phyloP scores from a whole-genome alignment of 257 asterid genomes.

The Solanum raphanifolium region DNA sequence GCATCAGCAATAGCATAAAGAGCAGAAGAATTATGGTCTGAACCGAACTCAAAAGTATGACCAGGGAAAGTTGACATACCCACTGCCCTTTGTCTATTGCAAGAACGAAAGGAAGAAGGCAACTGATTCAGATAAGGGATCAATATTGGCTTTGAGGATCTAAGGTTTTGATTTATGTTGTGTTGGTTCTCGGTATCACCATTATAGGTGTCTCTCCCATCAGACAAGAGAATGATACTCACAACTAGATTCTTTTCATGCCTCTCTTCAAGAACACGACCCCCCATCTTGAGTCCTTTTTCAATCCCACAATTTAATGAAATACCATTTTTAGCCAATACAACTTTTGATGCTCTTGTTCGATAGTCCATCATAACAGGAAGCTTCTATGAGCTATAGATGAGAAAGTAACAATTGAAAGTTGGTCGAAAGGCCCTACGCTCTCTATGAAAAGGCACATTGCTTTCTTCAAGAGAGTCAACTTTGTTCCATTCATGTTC shows the following conservation, averaged over 20 bases:
- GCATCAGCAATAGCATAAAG: conserved; percentile 17
- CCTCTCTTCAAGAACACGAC: conserved; percentile 16
- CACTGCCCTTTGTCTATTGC: background rate
- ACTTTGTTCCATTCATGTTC: conserved; percentile 27
- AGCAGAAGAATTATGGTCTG: conserved; percentile 21
- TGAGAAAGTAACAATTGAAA: conserved; percentile 21
- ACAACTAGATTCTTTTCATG: background rate
- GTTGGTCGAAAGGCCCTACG: background rate
- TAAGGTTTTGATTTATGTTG: background rate
- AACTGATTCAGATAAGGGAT: conserved; percentile 1
- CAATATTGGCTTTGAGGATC: background rate
- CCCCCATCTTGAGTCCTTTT: conserved; percentile 15
- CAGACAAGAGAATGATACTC: conserved; percentile 16
- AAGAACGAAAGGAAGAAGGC: conserved; percentile 13
- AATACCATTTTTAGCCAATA: conserved; percentile 4
- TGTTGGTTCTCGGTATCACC: background rate
- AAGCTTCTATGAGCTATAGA: background rate
- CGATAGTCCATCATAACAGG: conserved; percentile 21
- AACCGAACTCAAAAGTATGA: background rate
- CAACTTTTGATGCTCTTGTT: conserved; percentile 12
- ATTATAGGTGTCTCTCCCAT: conserved; percentile 19
- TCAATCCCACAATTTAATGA: conserved; percentile 10
- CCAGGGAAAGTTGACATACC: conserved; percentile 3
- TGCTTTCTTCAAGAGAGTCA: conserved; percentile 15
- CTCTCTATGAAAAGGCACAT: conserved; percentile 7